Base-by-base conservation (phyloP, 352 stramenopile genomes). In the Globisporangium uncinulatum region DNA sequence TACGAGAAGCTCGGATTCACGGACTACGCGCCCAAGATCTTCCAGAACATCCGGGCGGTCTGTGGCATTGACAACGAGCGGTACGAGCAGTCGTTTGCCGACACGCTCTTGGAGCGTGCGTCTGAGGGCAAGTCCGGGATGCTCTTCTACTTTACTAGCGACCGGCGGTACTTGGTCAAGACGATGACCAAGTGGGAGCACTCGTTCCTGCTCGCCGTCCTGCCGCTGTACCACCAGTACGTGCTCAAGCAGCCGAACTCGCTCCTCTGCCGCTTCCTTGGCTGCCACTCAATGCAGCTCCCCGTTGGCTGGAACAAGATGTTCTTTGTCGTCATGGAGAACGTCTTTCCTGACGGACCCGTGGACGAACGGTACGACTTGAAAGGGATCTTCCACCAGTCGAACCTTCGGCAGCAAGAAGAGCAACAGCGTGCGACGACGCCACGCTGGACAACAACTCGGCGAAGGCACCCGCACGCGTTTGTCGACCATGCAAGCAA, bases 281-380 rank as follows among this genome's bases (percentile, higher is more conserved):
- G 84, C 29, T 94, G 84, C 34, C 84, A 94, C 57, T 92, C 83
- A 49, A 94, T 94, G 84, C 84, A 94, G 59, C 72, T 94, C n/a
- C 84, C 84, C 2, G 84, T 94, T 0, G 84, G 84, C 5, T 94
- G 84, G 84, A 92, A 94, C 73, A 89, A 88, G 41, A 94, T 94
- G 83, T 94, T 94, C 67, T 94, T 94, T 59, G 69, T 94, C 34
- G 84, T 92, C 39, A 94, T 94, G 84, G 83, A 94, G 45, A 94
- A 94, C 59, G 86, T 92, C 17, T 89, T 92, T 57, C 72, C 79
- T 2, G 79, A 89, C 57, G 78, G 81, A 15, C 74, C 76, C 0
- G 76, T 91, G 15, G 77, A 92, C 45, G 84, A 94, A 47, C 76
- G 84, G 14, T 94, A 94, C 63, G 84, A 94, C 43, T 65, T 94